phyloP scores from a whole-genome alignment of 1,139 yeast genomes.

The Saccharomycopsis phalli region DNA sequence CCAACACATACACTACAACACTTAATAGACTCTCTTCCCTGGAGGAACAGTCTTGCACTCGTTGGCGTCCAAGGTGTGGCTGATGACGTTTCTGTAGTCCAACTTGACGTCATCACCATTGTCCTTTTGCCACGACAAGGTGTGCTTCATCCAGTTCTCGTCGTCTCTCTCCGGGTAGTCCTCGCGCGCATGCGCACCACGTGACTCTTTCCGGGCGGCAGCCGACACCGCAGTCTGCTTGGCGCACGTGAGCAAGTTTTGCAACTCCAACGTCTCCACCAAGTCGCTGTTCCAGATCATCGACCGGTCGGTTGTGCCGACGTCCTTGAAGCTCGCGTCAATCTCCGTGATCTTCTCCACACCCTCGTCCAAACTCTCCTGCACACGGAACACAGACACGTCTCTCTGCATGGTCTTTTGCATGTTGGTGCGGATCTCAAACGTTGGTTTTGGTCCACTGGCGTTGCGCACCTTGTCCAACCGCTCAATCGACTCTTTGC shows the following conservation, averaged over 20 bases:
- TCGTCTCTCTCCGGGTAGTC: constrained; percentile 96
- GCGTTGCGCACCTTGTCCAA: constrained; percentile 86
- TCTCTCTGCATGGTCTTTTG: constrained; percentile 95
- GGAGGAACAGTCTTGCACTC: constrained; percentile 98
- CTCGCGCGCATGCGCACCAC: constrained; percentile 99
- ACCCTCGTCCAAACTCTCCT: constrained; percentile 88
- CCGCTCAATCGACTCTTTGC: constrained; percentile 82
- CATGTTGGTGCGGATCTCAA: constrained; percentile 86
- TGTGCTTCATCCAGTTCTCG: constrained; percentile 95
- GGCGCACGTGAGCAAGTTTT: constrained; percentile 95
- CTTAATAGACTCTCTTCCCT: constrained; percentile 82
- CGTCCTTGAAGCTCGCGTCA: constrained; percentile 62
- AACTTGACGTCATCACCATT: constrained; percentile 66
- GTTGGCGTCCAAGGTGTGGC: constrained; percentile 74
- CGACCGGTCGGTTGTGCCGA: constrained; percentile 88
- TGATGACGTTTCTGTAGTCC: constrained; percentile 81
- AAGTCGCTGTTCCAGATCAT: constrained; percentile 98
- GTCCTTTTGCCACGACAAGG: constrained; percentile 80
- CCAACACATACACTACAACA: not conserved
- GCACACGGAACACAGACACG: constrained; percentile 94
- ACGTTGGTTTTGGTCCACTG: constrained; percentile 70
- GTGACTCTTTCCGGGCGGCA: constrained; percentile 90
- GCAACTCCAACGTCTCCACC: constrained; percentile 93
- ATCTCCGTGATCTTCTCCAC: constrained; percentile 68
- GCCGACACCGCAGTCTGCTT: constrained; percentile 93